Conservation (phyloP, 352 stramenopile species). For the Pythium graminicola region DNA sequence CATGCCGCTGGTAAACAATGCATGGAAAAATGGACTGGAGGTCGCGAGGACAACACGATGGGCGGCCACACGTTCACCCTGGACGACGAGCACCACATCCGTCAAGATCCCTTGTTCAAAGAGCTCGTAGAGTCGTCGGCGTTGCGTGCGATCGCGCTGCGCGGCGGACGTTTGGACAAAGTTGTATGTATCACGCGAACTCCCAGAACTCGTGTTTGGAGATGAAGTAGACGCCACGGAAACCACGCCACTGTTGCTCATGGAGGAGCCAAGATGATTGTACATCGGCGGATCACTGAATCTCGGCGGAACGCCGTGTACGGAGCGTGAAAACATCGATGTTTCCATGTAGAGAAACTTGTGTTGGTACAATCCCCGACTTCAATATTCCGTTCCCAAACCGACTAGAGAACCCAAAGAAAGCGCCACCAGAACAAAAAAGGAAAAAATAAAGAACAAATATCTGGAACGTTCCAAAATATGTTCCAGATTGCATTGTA, state of each 20-base stretch:
- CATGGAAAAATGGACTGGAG: conserved; percentile 64
- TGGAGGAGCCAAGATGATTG: neutral
- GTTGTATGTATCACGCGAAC: neutral
- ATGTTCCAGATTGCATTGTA: neutral
- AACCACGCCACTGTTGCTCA: conserved; percentile 24
- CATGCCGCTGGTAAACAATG: conserved; percentile 74
- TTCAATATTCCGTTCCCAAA: conserved; percentile 21
- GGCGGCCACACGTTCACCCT: conserved; percentile 36
- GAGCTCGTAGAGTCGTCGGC: conserved; percentile 40
- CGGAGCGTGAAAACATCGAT: conserved; percentile 7
- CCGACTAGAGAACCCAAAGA: conserved; percentile 1
- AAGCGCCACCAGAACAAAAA: neutral
- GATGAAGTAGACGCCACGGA: conserved; percentile 6
- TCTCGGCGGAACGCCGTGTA: neutral
- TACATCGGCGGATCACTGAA: neutral
- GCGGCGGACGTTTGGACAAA: neutral
- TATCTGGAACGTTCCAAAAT: conserved; percentile 6
- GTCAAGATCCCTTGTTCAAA: conserved; percentile 43
- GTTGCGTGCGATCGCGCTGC: conserved; percentile 24
- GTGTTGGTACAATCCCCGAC: conserved; percentile 3
- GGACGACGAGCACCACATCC: conserved; percentile 57
- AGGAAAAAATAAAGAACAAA: conserved; percentile 19
- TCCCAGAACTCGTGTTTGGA: neutral
- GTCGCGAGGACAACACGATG: conserved; percentile 59
- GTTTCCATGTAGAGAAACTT: conserved; percentile 4